Base-by-base conservation (phyloP, 257 asterid species). In the Salvia hispanica region DNA sequence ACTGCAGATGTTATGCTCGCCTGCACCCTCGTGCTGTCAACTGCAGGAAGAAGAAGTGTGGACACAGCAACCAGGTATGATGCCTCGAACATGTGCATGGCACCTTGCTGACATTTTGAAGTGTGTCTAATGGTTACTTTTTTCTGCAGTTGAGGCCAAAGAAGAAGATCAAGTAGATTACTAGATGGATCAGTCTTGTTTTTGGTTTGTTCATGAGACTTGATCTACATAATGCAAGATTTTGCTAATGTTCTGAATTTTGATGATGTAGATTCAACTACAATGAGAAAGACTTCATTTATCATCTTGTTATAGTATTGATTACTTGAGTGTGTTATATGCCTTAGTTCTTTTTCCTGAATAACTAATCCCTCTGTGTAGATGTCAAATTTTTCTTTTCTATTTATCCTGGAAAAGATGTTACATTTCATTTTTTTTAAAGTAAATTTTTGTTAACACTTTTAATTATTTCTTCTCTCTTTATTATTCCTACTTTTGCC, bases 21-120 rank as follows among this genome's bases (percentile, higher is more conserved):
- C 9, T 79, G 77, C 77, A 76, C 79, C 77, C 79, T 6, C 82
- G 84, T 48, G 84, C 85, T 10, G 82, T 77, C 68, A 77, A 77
- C 76, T 80, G 85, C 78, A 73, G 85, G 85, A 80, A 79, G 69
- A 79, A 80, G 76, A 80, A 80, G 46, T 80, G 85, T 62, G 85
- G 85, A 7, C 82, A 80, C 64, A 80, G 85, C 78, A 80, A 77
- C 71, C 78, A 80, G 82, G 85, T 80, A 43, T 31, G 39, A 56
- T 11, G 66, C 55, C 57, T 40, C 11, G 25, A 34, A 42, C 2
- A 44, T 46, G 1, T 58, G 13, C 3, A 40, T 12, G n/a, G 56
- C 28, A 37, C 48, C 8, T 40, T 8, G 31, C 33, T 9, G 16
- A 31, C 11, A 16, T 45, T 9, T 4, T 16, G 10, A 8, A 14